Base-by-base conservation (phyloP, 2,329 filamentous ascomycete genomes). In the Sclerotinia trifoliorum region DNA sequence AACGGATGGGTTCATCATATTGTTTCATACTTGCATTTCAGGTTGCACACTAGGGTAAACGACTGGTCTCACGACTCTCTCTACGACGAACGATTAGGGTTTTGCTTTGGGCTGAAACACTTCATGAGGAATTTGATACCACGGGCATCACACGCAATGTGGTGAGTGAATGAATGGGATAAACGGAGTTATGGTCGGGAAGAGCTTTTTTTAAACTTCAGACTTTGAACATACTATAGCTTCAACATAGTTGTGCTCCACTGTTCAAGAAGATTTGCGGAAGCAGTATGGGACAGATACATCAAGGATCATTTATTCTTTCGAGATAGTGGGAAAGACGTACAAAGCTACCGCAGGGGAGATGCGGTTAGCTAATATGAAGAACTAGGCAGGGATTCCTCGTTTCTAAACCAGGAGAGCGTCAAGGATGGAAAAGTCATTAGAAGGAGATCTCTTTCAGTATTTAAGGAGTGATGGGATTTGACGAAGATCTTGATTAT, bases 41-140 rank as follows among this genome's bases (percentile, higher is more conserved):
- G 46, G 29, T 39, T 62, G 21, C 46, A 62, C 39, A 62, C 15
- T 26, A 62, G 46, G 60, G 46, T 62, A 51, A 62, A 62, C 1
- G 32, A 39, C 10, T 51, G 46, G 60, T 62, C 60, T 62, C 60
- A 26, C 46, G 29, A 26, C 46, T 39, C 6, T 42, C 11, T 32
- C 21, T 55, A 55, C 32, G 32, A 56, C 35, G 10, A 17, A 32
- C 3, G 39, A 56, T 39, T 56, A 24, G 32, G 32, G 32, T 8
- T 55, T 39, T 56, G 19, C n/a, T 10, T 56, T 39, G 46, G 46
- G 51, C 19, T n/a, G 21, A 24, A 39, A 15, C 5, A 39, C 5
- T 56, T 55, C 52, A 39, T 39, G 29, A 6, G 46, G 60, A 39
- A 17, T 62, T 51, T 49, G n/a, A 39, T 26, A 62, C 54, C 10